These are phyloP conservation scores for Claviceps sp. DNA, from an alignment of 2,329 filamentous ascomycete genomes.

Conservation along the genomic window DNA sequence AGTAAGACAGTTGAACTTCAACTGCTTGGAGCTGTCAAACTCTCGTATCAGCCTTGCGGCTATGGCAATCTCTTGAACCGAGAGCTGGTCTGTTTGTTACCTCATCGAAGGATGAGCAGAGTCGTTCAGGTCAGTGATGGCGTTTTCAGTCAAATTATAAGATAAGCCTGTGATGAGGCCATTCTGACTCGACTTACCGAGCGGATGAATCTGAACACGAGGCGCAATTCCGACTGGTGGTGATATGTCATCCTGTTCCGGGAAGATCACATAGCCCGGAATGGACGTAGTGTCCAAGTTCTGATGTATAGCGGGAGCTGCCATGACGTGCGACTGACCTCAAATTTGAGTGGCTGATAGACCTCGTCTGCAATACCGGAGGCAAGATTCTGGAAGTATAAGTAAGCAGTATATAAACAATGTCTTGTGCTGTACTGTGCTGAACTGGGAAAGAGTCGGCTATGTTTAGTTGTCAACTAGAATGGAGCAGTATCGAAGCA, in stretches of 20 bases:
- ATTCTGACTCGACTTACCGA: slow-evolving; percentile 14
- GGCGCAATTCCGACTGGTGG: slow-evolving; percentile 21
- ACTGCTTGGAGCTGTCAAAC: slow-evolving; percentile 16
- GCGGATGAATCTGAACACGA: slow-evolving; percentile 21
- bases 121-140: neutral
- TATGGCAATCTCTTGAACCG: slow-evolving; percentile 37
- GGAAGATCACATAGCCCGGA: slow-evolving; percentile 32
- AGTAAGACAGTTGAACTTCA: slow-evolving; percentile 50
- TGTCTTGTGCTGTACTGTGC: neutral
- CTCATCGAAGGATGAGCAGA: neutral
- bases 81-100: slow-evolving; percentile 31
- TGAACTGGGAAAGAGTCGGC: neutral
- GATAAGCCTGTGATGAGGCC: neutral
- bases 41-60: slow-evolving; percentile 36
- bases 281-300: slow-evolving; percentile 26
- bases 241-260: slow-evolving; percentile 26
- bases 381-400: neutral
- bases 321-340: slow-evolving; percentile 7
- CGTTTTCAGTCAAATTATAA: neutral
- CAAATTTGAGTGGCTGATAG: neutral
- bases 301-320: slow-evolving; percentile 9
- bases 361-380: neutral
- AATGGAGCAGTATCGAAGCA: slow-evolving; percentile 1
- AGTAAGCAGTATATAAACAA: neutral
- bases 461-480: neutral